Evolutionary conservation across 345 rosid species (phyloP), one percentile per base, ranked within the genome.

Genomic region (Cardiospermum halicacabum): DNA sequence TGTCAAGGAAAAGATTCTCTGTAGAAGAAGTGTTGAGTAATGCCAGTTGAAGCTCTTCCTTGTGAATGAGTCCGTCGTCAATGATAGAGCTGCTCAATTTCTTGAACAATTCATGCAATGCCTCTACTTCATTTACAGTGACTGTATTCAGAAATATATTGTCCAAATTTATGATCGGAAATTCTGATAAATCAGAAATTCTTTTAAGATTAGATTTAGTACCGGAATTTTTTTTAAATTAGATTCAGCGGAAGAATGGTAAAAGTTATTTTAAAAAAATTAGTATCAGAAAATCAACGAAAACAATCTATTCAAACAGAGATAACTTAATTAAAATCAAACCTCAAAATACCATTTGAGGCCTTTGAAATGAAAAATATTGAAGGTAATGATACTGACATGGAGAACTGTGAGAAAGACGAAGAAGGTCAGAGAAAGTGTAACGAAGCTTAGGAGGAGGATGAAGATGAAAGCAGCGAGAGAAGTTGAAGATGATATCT

Each of bases 21-120:
- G 76, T 75, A 62, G 56, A 65, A 55, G 54, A 62, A 40, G 75
- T 77, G 60, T 76, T 50, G 61, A 82, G 69, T 43, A 85, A 72
- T 0, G 91, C 91, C 69, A 81, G 64, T 51, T 64, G 84, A 66
- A 85, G 83, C 77, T 85, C 91, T 75, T 85, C 91, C 91, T 82
- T 85, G 67, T 85, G 83, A 71, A 85, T 71, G 30, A 80, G 69
- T n/a, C 85, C 91, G 54, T 85, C 91, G 48, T 82, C 88, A 69
- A 77, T 75, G 59, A 85, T 78, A 0, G 91, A 83, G 21, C 85
- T 63, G 43, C 88, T 78, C 40, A 85, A 72, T 78, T 78, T 78
- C 84, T 80, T 82, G 71, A 70, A 85, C 31, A 85, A 73, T 56
- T 82, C 87, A 53, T 74, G 77, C 63, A 85, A 67, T 8, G 91